A percentile compares a stretch with the other conserved stretches of the same genome.
These are phyloP conservation scores for Lobosporangium transversale DNA, from an alignment of 192 early-diverging fungal genomes.

Conservation along the genomic window DNA sequence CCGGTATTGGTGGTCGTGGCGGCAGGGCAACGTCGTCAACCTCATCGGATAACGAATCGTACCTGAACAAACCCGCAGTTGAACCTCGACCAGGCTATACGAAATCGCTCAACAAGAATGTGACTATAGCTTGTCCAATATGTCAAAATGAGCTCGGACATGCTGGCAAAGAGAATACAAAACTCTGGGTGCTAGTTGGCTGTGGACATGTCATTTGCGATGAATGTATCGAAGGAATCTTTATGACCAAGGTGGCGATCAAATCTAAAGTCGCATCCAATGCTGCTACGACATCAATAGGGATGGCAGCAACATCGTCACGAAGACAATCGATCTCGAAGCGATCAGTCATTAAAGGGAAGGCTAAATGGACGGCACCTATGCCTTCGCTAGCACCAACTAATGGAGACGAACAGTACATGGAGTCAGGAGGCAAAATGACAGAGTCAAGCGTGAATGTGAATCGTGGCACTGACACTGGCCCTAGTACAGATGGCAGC, in stretches of 20 bases:
- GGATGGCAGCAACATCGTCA: too few species aligned
- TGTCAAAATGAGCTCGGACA: constrained; percentile 17
- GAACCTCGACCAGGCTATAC: constrained; percentile 17
- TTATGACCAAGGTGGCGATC: constrained; percentile 7
- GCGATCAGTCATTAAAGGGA: constrained; percentile 15
- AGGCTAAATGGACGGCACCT: constrained; percentile 1
- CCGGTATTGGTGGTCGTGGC: too few species aligned
- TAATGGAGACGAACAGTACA: neutral
- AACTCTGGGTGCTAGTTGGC: constrained; percentile 27
- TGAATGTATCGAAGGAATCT: constrained; percentile 19
- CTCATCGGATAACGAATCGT: too few species aligned
- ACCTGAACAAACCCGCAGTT: neutral
- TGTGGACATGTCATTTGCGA: constrained; percentile 44
- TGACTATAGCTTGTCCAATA: constrained; percentile 10
- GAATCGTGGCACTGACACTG: neutral
- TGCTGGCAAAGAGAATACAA: constrained; percentile 1
- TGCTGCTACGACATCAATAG: too few species aligned
- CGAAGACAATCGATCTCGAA: neutral
- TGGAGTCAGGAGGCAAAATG: neutral
- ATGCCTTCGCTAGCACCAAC: neutral
- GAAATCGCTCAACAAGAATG: neutral
- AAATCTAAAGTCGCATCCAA: too few species aligned
- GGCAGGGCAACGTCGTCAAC: too few species aligned
- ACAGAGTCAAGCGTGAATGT: neutral
- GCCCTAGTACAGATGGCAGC: neutral